phyloP scores from a whole-genome alignment of 176 grass and related monocot genomes.

The Areca catechu region DNA sequence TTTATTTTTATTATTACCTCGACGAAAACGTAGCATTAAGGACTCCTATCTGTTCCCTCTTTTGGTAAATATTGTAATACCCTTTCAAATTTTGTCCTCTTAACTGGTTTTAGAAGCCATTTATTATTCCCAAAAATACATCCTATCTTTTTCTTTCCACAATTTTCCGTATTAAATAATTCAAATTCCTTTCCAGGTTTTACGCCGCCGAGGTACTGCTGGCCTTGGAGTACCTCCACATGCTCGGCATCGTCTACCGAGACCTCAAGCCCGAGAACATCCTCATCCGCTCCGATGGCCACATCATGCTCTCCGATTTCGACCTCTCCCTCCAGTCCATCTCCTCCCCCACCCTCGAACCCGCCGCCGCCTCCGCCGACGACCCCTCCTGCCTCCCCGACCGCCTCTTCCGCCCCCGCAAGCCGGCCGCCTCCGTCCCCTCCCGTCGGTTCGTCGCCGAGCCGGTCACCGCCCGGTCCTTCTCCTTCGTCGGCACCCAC shows the following conservation, averaged over 20 bases:
- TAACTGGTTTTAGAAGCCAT: too few species aligned
- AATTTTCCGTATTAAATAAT: too few species aligned
- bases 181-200: conserved; percentile 22
- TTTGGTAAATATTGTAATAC: too few species aligned
- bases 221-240: conserved; percentile 88
- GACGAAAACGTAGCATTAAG: too few species aligned
- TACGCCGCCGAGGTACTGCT: conserved; percentile 91
- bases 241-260: conserved; percentile 98
- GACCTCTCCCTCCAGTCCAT: conserved; percentile 92
- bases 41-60: too few species aligned
- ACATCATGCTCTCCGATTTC: conserved; percentile 99
- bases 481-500: conserved; percentile 88
- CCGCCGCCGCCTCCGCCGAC: neutral
- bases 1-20: too few species aligned
- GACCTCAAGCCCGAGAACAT: conserved; percentile 99
- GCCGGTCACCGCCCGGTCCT: conserved; percentile 61
- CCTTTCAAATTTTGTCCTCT: too few species aligned
- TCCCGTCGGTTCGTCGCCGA: conserved; percentile 65
- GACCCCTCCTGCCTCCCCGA: conserved; percentile 50
- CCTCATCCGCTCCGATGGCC: conserved; percentile 78
- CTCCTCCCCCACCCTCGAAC: conserved; percentile 56
- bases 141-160: too few species aligned
- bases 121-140: too few species aligned
- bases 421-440: neutral
- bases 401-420: conserved; percentile 27